Evolutionary conservation across 176 grass and related monocot genomes (phyloP).

Genomic region (Avena eriantha): DNA sequence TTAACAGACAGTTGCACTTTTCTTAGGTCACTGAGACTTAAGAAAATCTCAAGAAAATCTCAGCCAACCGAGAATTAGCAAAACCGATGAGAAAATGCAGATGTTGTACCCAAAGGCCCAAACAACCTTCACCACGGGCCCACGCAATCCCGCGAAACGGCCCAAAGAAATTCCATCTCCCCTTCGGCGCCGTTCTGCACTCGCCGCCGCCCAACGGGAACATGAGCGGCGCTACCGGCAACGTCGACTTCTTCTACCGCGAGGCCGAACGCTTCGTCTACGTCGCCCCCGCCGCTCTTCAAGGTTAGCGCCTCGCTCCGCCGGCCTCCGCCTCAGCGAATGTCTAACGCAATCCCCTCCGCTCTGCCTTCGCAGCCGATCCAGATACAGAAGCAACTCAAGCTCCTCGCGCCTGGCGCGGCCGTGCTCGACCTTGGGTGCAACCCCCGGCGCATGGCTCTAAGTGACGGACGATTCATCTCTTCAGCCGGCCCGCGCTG

Average conservation of each 20-base stretch:
- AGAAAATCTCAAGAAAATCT: too few species aligned
- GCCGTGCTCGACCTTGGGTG: slow-evolving; percentile 40
- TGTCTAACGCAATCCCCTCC: not conserved
- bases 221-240: slow-evolving; percentile 49
- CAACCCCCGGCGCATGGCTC: too few species aligned
- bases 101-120: too few species aligned
- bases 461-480: too few species aligned
- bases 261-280: slow-evolving; percentile 68
- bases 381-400: slow-evolving; percentile 78
- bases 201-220: not conserved
- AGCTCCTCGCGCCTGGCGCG: slow-evolving; percentile 52
- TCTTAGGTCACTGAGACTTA: too few species aligned
- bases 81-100: too few species aligned
- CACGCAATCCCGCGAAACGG: too few species aligned
- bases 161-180: slow-evolving; percentile 27
- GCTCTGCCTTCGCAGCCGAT: slow-evolving; percentile 51
- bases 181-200: not conserved
- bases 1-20: too few species aligned
- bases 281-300: slow-evolving; percentile 62
- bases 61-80: too few species aligned
- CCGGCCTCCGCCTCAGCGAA: not conserved
- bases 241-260: slow-evolving; percentile 79
- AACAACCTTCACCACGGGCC: not conserved
- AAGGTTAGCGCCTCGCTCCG: slow-evolving; percentile 26
- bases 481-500: too few species aligned